Conservation (phyloP, 2,329 filamentous ascomycete genomes). For the Hymenotorrendiella dingleyae region DNA sequence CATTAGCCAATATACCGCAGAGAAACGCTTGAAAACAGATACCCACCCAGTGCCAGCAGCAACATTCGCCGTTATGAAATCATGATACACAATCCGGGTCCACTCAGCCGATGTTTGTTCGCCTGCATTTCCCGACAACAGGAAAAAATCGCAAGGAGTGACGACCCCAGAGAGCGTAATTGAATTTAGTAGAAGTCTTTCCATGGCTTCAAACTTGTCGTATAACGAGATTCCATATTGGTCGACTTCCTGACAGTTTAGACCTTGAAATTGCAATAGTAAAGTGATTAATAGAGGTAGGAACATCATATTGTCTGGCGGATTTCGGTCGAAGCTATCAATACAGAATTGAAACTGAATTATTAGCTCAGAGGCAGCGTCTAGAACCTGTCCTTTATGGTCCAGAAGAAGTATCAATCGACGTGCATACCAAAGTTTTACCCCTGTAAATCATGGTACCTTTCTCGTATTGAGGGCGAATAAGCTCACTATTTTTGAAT, state of each 20-base stretch:
- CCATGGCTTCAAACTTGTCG: conserved; percentile 13
- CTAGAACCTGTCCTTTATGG: too few species aligned
- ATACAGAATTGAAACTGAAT: too few species aligned
- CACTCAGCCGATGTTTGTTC: conserved; percentile 19
- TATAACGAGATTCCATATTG: conserved; percentile 12
- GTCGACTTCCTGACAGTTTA: conserved; percentile 6
- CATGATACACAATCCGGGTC: conserved; percentile 19
- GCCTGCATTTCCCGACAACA: conserved; percentile 11
- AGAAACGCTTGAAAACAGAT: background rate
- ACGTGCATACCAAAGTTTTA: too few species aligned
- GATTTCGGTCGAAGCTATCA: too few species aligned
- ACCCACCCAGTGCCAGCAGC: conserved; percentile 14
- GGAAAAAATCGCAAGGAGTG: conserved; percentile 10
- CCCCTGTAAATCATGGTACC: too few species aligned
- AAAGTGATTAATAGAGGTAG: background rate
- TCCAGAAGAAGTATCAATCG: too few species aligned
- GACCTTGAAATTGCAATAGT: conserved; percentile 6
- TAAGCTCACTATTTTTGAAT: too few species aligned
- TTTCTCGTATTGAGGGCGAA: too few species aligned
- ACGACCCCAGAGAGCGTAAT: conserved; percentile 11
- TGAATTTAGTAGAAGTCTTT: conserved; percentile 10
- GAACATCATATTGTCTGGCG: too few species aligned
- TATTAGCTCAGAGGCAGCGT: too few species aligned
- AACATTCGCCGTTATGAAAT: conserved; percentile 13
- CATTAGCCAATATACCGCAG: background rate